phyloP scores from a whole-genome alignment of 495 filamentous ascomycete genomes.

The Aspergillus cristatus region DNA sequence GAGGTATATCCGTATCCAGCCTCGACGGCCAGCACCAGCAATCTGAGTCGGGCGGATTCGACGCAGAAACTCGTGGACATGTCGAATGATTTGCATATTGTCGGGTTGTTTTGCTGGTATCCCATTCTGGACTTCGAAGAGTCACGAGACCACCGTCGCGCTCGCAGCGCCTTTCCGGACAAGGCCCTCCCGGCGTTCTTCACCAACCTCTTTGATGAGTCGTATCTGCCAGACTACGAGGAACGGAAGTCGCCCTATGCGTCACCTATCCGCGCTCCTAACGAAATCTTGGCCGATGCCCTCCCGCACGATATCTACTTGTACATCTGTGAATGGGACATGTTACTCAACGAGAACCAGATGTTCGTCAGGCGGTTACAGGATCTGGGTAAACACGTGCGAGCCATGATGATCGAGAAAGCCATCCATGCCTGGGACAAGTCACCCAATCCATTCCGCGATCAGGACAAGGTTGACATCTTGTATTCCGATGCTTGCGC shows the following conservation, averaged over 20 bases:
- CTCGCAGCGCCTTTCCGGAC: slow-evolving; percentile 53
- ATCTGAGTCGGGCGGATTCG: slow-evolving; percentile 25
- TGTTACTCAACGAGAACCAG: slow-evolving; percentile 72
- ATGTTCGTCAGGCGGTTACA: slow-evolving; percentile 55
- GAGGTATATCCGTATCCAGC: slow-evolving; percentile 5
- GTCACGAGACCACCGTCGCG: slow-evolving; percentile 63
- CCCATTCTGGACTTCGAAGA: slow-evolving; percentile 76
- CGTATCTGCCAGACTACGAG: slow-evolving; percentile 55
- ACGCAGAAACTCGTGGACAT: slow-evolving; percentile 28
- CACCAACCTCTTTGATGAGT: slow-evolving; percentile 78
- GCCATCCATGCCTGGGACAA: slow-evolving; percentile 85
- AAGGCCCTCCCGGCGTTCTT: slow-evolving; percentile 65
- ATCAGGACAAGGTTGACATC: slow-evolving; percentile 31
- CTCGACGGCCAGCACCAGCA: neutral
- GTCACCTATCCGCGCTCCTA: slow-evolving; percentile 51
- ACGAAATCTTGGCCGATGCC: slow-evolving; percentile 36
- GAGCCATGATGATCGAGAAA: slow-evolving; percentile 60
- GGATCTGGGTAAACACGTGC: slow-evolving; percentile 56
- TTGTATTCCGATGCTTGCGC: slow-evolving; percentile 37
- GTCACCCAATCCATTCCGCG: slow-evolving; percentile 65
- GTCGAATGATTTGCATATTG: slow-evolving; percentile 34
- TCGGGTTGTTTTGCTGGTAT: slow-evolving; percentile 67
- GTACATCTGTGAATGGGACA: slow-evolving; percentile 85
- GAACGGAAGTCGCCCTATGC: slow-evolving; percentile 50
- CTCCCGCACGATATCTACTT: slow-evolving; percentile 60